phyloP scores from a whole-genome alignment of 176 grass and related monocot species.

The Musa beccarii region DNA sequence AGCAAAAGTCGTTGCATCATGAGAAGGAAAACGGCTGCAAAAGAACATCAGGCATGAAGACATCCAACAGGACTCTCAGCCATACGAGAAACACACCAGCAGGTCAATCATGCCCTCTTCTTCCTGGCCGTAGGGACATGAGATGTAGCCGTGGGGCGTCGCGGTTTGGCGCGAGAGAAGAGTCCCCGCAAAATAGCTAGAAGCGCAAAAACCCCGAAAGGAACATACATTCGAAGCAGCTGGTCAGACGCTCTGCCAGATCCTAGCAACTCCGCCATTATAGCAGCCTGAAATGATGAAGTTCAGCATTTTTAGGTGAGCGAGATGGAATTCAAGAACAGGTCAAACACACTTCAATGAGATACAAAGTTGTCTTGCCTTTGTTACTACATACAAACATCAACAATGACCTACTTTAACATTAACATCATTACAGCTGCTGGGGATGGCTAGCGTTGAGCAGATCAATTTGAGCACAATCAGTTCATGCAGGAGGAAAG shows the following conservation, averaged over 20 bases:
- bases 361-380: background rate
- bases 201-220: slow-evolving; percentile 33
- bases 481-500: too few relatives aligned
- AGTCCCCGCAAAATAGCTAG: slow-evolving; percentile 38
- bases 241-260: slow-evolving; percentile 55
- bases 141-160: background rate
- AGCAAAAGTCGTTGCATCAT: too few relatives aligned
- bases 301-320: background rate
- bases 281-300: slow-evolving; percentile 36
- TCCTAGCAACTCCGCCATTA: slow-evolving; percentile 43
- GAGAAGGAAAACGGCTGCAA: too few relatives aligned
- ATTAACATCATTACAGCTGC: too few relatives aligned
- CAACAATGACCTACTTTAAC: too few relatives aligned
- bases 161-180: background rate
- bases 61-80: background rate
- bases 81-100: background rate
- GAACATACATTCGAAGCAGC: slow-evolving; percentile 39
- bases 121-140: slow-evolving; percentile 23
- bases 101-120: slow-evolving; percentile 37
- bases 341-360: background rate
- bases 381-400: too few relatives aligned
- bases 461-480: too few relatives aligned
- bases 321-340: background rate
- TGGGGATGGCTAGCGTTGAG: too few relatives aligned
- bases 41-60: background rate